Conservation (phyloP, 176 grass and related monocot genomes). For the bread wheat (Triticum aestivum) region IWGSC_CS_RefSeq_v2.1 NC_057796.1:384161353-384161852, state of each 20-base stretch:
- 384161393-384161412: not conserved
- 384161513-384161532: not conserved
- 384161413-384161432: not conserved
- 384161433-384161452: not conserved
- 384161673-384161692: constrained; percentile 49
- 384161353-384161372: not conserved
- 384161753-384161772: not conserved
- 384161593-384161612: constrained; percentile 46
- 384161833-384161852: too few species aligned
- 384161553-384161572: not conserved
- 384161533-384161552: not conserved
- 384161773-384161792: not conserved
- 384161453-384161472: not conserved
- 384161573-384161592: constrained; percentile 59
- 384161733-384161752: not conserved
- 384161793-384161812: not conserved
- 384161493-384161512: not conserved
- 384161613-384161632: constrained; percentile 39
- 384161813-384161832: not conserved
- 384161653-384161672: constrained; percentile 54
- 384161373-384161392: too few species aligned
- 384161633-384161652: constrained; percentile 40
- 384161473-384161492: not conserved
- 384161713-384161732: not conserved
- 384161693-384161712: not conserved